Evolutionary conservation across 2,329 filamentous ascomycete genomes (phyloP).

Genomic region (Thermochaetoides dissita): DNA sequence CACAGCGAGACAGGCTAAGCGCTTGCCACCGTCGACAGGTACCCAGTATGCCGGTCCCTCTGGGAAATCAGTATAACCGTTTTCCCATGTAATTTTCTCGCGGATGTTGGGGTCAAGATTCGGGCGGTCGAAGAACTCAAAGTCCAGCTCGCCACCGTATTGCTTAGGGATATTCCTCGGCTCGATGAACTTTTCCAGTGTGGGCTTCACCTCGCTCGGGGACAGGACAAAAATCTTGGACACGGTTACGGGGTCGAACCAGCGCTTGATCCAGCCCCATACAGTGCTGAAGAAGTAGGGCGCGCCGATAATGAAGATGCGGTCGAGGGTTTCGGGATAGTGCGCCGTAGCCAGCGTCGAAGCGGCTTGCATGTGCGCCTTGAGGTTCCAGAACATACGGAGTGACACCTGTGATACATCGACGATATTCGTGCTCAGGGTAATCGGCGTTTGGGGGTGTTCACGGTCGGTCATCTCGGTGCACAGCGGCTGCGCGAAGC

Average conservation of each 20-base stretch:
- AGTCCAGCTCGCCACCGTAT: constrained; percentile 80
- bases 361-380: constrained; percentile 85
- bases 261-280: constrained; percentile 89
- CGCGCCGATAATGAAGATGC: constrained; percentile 77
- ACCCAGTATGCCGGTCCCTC: constrained; percentile 44
- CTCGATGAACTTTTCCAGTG: constrained; percentile 71
- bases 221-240: constrained; percentile 91
- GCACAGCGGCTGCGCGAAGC: constrained; percentile 76
- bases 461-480: constrained; percentile 60
- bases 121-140: constrained; percentile 61
- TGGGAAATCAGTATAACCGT: constrained; percentile 38
- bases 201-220: constrained; percentile 57
- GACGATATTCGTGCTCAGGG: constrained; percentile 86
- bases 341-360: constrained; percentile 79
- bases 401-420: constrained; percentile 79
- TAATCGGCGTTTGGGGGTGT: constrained; percentile 69
- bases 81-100: constrained; percentile 37
- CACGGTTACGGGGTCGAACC: constrained; percentile 87
- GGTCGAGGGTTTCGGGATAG: constrained; percentile 86
- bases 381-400: constrained; percentile 92
- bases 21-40: constrained; percentile 29
- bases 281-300: constrained; percentile 85
- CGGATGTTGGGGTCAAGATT: constrained; percentile 52
- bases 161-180: constrained; percentile 70
- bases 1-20: constrained; percentile 38